These are phyloP conservation scores for Kazachstania africana DNA, from an alignment of 805 yeast genomes.

Conservation along the genomic window DNA sequence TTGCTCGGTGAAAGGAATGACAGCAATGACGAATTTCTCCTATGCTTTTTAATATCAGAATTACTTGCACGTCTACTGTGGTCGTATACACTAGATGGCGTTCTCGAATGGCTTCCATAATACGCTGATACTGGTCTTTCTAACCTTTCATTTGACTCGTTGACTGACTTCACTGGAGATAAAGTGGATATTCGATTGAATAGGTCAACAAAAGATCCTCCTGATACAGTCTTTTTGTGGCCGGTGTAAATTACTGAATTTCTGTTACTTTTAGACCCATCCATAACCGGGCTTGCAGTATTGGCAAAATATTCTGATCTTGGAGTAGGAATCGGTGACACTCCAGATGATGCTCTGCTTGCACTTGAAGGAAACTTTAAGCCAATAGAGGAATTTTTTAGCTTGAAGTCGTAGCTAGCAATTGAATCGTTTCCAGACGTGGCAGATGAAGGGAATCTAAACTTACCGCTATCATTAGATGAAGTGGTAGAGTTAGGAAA, in stretches of 20 bases:
- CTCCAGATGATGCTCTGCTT: conserved; percentile 1
- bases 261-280: conserved; percentile 1
- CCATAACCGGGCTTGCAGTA: not conserved
- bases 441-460: not conserved
- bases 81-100: conserved; percentile 1
- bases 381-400: conserved; percentile 1
- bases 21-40: conserved; percentile 50
- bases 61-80: conserved; percentile 1
- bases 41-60: conserved; percentile 30
- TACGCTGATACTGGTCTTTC: too few species aligned
- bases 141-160: too few species aligned
- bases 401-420: too few species aligned
- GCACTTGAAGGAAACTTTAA: not conserved
- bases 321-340: not conserved
- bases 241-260: conserved; percentile 3
- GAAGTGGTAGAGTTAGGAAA: too few species aligned
- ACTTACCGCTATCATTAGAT: not conserved
- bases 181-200: conserved; percentile 22
- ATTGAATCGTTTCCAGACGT: not conserved
- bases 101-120: conserved; percentile 2
- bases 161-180: too few species aligned
- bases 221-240: conserved; percentile 23
- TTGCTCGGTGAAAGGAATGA: conserved; percentile 32
- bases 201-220: conserved; percentile 27
- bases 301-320: not conserved